phyloP scores from a whole-genome alignment of 2,329 filamentous ascomycete species.

The Trichoderma koningiopsis region DNA sequence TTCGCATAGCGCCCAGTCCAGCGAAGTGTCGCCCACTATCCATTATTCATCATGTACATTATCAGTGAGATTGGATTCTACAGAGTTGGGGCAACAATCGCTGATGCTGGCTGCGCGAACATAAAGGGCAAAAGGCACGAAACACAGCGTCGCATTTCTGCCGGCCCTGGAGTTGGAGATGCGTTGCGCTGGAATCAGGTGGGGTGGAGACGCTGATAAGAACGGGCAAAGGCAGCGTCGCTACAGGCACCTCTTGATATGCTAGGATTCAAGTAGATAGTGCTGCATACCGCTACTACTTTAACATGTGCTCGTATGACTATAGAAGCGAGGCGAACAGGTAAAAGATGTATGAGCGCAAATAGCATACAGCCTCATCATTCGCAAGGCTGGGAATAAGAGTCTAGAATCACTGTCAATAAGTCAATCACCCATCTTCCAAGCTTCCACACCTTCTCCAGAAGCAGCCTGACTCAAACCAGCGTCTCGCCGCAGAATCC shows the following conservation, averaged over 20 bases:
- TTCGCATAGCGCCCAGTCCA: neutral
- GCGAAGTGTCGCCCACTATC: neutral
- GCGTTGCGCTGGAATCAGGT: slow-evolving; percentile 17
- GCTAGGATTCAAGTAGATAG: neutral
- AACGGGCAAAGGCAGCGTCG: neutral
- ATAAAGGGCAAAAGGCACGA: neutral
- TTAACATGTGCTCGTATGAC: neutral
- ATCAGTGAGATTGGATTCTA: neutral
- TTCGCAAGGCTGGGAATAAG: neutral
- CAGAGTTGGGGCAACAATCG: neutral
- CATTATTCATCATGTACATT: neutral
- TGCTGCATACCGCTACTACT: neutral
- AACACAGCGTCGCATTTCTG: neutral
- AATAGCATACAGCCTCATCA: neutral
- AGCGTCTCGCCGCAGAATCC: neutral
- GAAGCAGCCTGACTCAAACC: neutral
- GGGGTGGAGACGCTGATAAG: slow-evolving; percentile 22
- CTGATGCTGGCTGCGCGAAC: slow-evolving; percentile 4
- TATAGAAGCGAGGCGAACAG: neutral
- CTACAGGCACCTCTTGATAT: neutral
- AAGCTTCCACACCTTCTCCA: neutral
- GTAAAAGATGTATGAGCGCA: neutral
- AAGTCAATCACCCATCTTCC: neutral
- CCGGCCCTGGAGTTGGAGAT: neutral
- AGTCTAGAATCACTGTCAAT: neutral